A percentile compares a stretch with the other conserved stretches of the same genome.
Conservation (phyloP, 148 eudicot species). For the Selenicereus undatus region DNA sequence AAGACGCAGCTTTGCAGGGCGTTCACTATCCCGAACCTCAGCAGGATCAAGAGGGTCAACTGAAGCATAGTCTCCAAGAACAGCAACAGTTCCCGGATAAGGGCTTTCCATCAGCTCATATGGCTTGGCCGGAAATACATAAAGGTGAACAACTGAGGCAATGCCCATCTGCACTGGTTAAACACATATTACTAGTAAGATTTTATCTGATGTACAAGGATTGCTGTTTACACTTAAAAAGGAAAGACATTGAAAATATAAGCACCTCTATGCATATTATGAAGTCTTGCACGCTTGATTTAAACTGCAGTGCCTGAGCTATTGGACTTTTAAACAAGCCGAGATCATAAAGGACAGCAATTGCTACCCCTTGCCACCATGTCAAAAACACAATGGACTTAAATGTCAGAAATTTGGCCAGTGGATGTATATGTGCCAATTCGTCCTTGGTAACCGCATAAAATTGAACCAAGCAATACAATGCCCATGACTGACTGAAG, state of each 20-base stretch:
- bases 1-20: constrained; percentile 88
- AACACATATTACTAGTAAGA: constrained; percentile 37
- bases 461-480: constrained; percentile 92
- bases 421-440: constrained; percentile 80
- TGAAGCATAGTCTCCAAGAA: constrained; percentile 96
- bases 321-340: constrained; percentile 87
- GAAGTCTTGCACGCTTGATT: constrained; percentile 91
- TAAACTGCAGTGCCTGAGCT: constrained; percentile 90
- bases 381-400: constrained; percentile 97
- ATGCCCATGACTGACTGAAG: constrained; percentile 98
- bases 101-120: constrained; percentile 84
- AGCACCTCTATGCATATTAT: constrained; percentile 97
- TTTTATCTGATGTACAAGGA: constrained; percentile 10
- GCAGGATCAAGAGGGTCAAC: constrained; percentile 93
- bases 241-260: neutral
- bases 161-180: constrained; percentile 92
- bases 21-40: constrained; percentile 95
- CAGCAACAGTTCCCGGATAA: constrained; percentile 66
- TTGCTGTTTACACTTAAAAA: neutral
- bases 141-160: constrained; percentile 89
- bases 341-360: constrained; percentile 70
- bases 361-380: constrained; percentile 99
- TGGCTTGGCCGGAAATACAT: constrained; percentile 91
- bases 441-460: constrained; percentile 83
- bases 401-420: constrained; percentile 90